phyloP scores from a whole-genome alignment of 2,329 filamentous ascomycete species.

The Colletotrichum godetiae region DNA sequence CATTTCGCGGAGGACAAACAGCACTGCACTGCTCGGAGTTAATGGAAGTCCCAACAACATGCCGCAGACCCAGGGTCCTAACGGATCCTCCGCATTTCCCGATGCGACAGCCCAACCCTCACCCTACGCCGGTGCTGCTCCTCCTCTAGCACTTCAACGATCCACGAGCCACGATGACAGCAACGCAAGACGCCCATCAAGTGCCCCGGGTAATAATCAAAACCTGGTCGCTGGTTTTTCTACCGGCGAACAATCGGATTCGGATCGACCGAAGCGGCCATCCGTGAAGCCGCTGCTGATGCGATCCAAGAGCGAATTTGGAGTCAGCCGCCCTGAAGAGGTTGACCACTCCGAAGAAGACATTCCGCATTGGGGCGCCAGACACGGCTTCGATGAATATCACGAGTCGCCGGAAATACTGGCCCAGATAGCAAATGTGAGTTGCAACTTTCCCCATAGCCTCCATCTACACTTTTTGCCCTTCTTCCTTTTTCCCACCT shows the following conservation, averaged over 20 bases:
- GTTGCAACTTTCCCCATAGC: slow-evolving; percentile 47
- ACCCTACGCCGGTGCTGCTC: background rate
- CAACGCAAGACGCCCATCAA: slow-evolving; percentile 55
- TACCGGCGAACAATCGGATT: slow-evolving; percentile 42
- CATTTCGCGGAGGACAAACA: slow-evolving; percentile 32
- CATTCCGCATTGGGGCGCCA: slow-evolving; percentile 66
- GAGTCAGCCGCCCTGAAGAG: slow-evolving; percentile 51
- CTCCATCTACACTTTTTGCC: slow-evolving; percentile 1
- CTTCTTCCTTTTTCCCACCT: slow-evolving; percentile 19
- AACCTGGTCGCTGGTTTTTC: slow-evolving; percentile 14
- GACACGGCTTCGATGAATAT: slow-evolving; percentile 93
- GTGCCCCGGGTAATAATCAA: slow-evolving; percentile 55
- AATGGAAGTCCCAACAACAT: slow-evolving; percentile 31
- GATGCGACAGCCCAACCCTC: slow-evolving; percentile 30
- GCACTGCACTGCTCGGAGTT: slow-evolving; percentile 34
- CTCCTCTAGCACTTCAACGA: slow-evolving; percentile 29
- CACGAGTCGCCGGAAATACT: slow-evolving; percentile 92
- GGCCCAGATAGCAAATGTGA: slow-evolving; percentile 82
- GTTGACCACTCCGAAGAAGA: slow-evolving; percentile 59
- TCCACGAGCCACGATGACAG: slow-evolving; percentile 34
- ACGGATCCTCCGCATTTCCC: slow-evolving; percentile 26
- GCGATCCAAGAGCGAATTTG: slow-evolving; percentile 69
- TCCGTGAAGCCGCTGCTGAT: slow-evolving; percentile 60
- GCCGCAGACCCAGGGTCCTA: slow-evolving; percentile 24
- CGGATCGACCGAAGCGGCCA: slow-evolving; percentile 51